These are phyloP conservation scores for Alternaria postmessia DNA, from an alignment of 2,329 filamentous ascomycete genomes.

Conservation along the genomic window DNA sequence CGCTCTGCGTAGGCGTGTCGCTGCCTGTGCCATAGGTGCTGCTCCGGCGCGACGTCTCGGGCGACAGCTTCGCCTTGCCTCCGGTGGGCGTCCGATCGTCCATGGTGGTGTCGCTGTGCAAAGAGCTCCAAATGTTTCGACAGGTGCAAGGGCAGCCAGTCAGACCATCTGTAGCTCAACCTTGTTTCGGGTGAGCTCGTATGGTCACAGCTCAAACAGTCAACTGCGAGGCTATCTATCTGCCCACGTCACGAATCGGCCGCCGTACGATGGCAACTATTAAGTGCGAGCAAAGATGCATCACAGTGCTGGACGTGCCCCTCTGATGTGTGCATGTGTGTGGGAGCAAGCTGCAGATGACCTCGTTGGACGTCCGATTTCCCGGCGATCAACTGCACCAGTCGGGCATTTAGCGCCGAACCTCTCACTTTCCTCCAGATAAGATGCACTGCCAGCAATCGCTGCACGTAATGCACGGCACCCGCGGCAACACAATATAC, in stretches of 20 bases:
- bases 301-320: slow-evolving; percentile 18
- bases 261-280: slow-evolving; percentile 17
- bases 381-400: slow-evolving; percentile 14
- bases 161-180: slow-evolving; percentile 10
- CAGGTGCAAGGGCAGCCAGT: slow-evolving; percentile 12
- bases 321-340: slow-evolving; percentile 23
- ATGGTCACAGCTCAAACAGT: slow-evolving; percentile 19
- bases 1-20: slow-evolving; percentile 32
- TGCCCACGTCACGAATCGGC: slow-evolving; percentile 26
- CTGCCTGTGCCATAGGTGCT: slow-evolving; percentile 36
- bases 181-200: slow-evolving; percentile 10
- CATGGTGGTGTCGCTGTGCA: slow-evolving; percentile 34
- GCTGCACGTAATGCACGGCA: slow-evolving; percentile 1
- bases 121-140: slow-evolving; percentile 12
- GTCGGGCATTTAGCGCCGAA: slow-evolving; percentile 15
- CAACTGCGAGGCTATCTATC: slow-evolving; percentile 20
- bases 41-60: slow-evolving; percentile 35
- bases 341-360: slow-evolving; percentile 34
- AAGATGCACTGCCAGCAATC: slow-evolving; percentile 2
- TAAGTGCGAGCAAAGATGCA: slow-evolving; percentile 11
- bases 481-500: background rate
- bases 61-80: slow-evolving; percentile 33
- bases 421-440: slow-evolving; percentile 18
- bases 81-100: slow-evolving; percentile 38
- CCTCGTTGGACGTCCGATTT: slow-evolving; percentile 17